phyloP scores from a whole-genome alignment of 108 stramenopile species.

The Cyclotella choctawhatcheeana region DNA sequence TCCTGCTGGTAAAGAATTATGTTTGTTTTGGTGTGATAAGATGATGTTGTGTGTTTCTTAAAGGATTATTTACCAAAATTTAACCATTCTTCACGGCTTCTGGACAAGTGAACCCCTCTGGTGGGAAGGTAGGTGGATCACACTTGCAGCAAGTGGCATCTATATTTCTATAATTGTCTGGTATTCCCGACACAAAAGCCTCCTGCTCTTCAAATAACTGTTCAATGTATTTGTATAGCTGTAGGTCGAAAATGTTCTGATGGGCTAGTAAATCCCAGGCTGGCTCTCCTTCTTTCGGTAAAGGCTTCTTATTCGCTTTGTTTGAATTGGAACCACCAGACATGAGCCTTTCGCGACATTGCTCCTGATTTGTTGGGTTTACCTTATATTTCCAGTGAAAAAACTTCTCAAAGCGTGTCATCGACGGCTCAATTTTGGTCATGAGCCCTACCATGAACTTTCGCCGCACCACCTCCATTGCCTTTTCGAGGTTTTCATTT shows the following conservation, averaged over 20 bases:
- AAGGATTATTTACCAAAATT: too few species aligned
- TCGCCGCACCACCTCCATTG: slow-evolving; percentile 58
- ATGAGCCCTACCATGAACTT: slow-evolving; percentile 67
- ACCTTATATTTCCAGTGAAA: slow-evolving; percentile 61
- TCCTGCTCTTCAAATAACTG: slow-evolving; percentile 59
- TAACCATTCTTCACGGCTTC: slow-evolving; percentile 50
- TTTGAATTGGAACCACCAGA: slow-evolving; percentile 59
- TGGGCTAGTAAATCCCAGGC: slow-evolving; percentile 53
- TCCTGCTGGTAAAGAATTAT: too few species aligned
- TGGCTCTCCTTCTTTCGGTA: slow-evolving; percentile 44
- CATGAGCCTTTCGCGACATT: slow-evolving; percentile 52
- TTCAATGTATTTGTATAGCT: slow-evolving; percentile 59
- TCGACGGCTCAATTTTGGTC: slow-evolving; percentile 55
- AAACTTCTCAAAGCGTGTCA: slow-evolving; percentile 65
- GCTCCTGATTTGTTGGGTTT: slow-evolving; percentile 60
- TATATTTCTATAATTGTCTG: slow-evolving; percentile 51
- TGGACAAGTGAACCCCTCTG: slow-evolving; percentile 59
- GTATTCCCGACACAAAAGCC: slow-evolving; percentile 50
- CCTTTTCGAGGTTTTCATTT: slow-evolving; percentile 44
- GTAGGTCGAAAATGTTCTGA: slow-evolving; percentile 65
- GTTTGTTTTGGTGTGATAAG: too few species aligned
- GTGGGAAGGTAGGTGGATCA: slow-evolving; percentile 57
- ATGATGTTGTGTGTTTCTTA: too few species aligned
- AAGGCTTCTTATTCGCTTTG: slow-evolving; percentile 57
- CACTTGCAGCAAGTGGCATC: slow-evolving; percentile 65